Base-by-base conservation (phyloP, 2,329 filamentous ascomycete species). In the Aspergillus versicolor region DNA sequence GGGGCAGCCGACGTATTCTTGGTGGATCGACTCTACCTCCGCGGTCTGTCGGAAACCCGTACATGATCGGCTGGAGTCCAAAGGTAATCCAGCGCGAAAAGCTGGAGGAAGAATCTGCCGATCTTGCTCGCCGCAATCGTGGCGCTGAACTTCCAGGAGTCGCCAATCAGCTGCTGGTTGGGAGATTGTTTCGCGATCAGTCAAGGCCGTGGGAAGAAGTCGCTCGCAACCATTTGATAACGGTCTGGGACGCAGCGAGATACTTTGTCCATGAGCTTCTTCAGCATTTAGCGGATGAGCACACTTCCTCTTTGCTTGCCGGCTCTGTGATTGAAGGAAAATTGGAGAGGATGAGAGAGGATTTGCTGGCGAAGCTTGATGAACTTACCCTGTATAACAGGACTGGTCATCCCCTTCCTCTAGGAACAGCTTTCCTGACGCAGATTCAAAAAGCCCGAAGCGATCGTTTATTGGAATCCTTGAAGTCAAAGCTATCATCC, bases 131-230 rank as follows among this genome's bases (percentile, higher is more conserved):
- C 2, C 48, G 59, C 9, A 68, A 62, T n/a, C 57, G 68, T 12
- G 73, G 71, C 0, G 61, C 68, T 17, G 73, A 76, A 47, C 57
- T 75, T 0, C 72, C 73, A 7, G 73, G 73, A 6, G 67, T 54
- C n/a, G 65, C 69, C n/a, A 74, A 74, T 22, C 68, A 69, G 17
- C 55, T 70, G 1, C 65, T 75, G 1, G 67, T 75, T 1, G 70
- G 68, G 0, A 63, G 57, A 27, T 49, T 76, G 3, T 75, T 75
- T 44, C 64, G 66, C 11, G 68, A 75, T 24, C 71, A 75, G 53
- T 66, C 67, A 0, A 56, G 61, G 19, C 73, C 70, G 3, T 76
- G 74, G 73, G 61, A 66, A 40, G 48, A 48, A 0, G 60, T 76
- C n/a, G 68, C 70, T 1, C 56, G 49, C 1, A 30, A 52, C 5